A percentile compares a stretch with the other conserved stretches of the same genome.
Conservation (phyloP, 805 yeast genomes). For the Tetrapisispora fleetii region DNA sequence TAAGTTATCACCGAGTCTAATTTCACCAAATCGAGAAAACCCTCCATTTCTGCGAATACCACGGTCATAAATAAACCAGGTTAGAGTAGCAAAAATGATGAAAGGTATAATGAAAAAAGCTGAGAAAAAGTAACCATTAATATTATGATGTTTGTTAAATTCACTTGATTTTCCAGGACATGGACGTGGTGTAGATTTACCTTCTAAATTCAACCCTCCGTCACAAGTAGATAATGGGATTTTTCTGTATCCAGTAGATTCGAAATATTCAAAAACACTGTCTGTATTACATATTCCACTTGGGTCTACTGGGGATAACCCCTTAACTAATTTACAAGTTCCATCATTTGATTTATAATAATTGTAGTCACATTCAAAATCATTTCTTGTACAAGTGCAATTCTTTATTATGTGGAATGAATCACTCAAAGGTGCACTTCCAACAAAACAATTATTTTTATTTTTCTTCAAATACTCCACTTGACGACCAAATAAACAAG, state of each 20-base stretch:
- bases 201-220: constrained; percentile 68
- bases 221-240: constrained; percentile 78
- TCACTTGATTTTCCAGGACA: constrained; percentile 83
- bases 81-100: constrained; percentile 38
- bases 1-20: constrained; percentile 65
- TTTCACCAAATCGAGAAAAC: constrained; percentile 70
- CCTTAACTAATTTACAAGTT: constrained; percentile 75
- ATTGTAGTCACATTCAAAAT: constrained; percentile 91
- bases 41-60: constrained; percentile 77
- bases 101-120: constrained; percentile 50
- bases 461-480: constrained; percentile 49
- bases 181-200: constrained; percentile 45
- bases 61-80: constrained; percentile 68
- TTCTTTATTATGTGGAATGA: constrained; percentile 50
- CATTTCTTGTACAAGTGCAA: constrained; percentile 79
- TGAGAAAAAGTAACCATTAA: constrained; percentile 46
- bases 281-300: constrained; percentile 46
- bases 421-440: constrained; percentile 46
- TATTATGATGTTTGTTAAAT: constrained; percentile 42
- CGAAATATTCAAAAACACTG: constrained; percentile 58
- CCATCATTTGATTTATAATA: constrained; percentile 63
- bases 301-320: constrained; percentile 58
- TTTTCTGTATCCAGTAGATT: constrained; percentile 87
- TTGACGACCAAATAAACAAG: constrained; percentile 67
- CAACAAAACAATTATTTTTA: constrained; percentile 54